phyloP scores from a whole-genome alignment of 805 yeast genomes.

The Metschnikowia sp. region DNA sequence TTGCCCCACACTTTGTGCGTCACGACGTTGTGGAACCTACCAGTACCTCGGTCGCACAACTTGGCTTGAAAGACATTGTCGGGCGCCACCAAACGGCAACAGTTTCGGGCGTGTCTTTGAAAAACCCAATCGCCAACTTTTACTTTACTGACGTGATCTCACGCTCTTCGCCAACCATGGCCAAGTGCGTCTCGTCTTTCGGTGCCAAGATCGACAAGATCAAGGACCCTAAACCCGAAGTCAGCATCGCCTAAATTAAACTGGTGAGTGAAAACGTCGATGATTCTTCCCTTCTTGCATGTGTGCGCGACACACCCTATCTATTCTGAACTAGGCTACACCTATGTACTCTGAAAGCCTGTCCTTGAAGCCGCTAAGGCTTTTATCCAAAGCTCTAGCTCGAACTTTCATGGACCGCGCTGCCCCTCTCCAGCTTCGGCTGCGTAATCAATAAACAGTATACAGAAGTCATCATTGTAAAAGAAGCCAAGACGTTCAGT shows the following conservation, averaged over 20 bases:
- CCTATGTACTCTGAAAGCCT: no score
- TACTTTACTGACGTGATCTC: conserved; percentile 87
- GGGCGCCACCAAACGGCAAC: conserved; percentile 36
- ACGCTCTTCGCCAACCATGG: conserved; percentile 87
- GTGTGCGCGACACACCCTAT: no score
- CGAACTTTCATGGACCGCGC: no score
- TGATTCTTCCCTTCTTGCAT: background rate
- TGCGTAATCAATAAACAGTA: no score
- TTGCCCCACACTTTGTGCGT: conserved; percentile 77
- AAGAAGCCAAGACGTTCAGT: no score
- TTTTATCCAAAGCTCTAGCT: no score
- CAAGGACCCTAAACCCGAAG: conserved; percentile 45
- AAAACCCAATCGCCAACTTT: conserved; percentile 75
- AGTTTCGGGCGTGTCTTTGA: conserved; percentile 44
- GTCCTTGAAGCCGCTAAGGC: no score
- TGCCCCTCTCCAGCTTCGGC: no score
- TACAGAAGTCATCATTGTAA: no score
- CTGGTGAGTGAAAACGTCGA: background rate
- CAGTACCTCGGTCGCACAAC: conserved; percentile 50
- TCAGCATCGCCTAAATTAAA: conserved; percentile 22
- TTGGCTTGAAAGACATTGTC: conserved; percentile 51
- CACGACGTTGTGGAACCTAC: conserved; percentile 74
- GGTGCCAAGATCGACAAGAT: conserved; percentile 64
- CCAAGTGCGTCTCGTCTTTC: conserved; percentile 72
- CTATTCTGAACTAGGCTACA: no score